These are phyloP conservation scores for Oxytropis ochrocephala DNA, from an alignment of 306 rosid genomes.

Conservation along the genomic window DNA sequence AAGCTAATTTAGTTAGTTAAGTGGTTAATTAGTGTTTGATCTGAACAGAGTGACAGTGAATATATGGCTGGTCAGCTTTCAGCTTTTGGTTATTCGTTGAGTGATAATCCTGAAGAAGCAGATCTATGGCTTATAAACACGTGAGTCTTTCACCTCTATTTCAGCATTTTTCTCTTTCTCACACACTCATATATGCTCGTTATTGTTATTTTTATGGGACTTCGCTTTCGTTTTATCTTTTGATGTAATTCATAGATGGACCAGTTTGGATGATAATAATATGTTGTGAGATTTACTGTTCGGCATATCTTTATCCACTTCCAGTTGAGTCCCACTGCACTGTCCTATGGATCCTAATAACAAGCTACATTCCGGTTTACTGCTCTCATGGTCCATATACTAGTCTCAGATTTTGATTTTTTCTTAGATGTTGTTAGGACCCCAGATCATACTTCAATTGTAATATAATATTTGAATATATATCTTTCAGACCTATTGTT, in stretches of 20 bases:
- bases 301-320: background rate
- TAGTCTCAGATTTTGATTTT: background rate
- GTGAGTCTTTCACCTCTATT: conserved; percentile 35
- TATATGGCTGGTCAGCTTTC: conserved; percentile 98
- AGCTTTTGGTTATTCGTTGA: conserved; percentile 79
- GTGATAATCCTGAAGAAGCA: conserved; percentile 76
- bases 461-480: background rate
- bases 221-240: background rate
- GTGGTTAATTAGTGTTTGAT: background rate
- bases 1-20: background rate
- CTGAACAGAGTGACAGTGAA: conserved; percentile 84
- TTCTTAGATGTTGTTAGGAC: background rate
- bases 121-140: conserved; percentile 97
- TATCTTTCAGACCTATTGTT: background rate
- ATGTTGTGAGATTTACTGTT: background rate
- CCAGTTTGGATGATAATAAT: no score
- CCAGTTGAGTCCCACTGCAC: background rate
- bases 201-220: background rate
- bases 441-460: background rate
- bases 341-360: background rate
- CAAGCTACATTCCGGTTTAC: background rate
- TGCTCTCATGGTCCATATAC: no score
- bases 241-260: background rate
- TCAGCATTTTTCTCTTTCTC: background rate
- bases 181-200: background rate